Evolutionary conservation across 23 red algal species (phyloP).

Genomic region (Agarophyton chilense): DNA sequence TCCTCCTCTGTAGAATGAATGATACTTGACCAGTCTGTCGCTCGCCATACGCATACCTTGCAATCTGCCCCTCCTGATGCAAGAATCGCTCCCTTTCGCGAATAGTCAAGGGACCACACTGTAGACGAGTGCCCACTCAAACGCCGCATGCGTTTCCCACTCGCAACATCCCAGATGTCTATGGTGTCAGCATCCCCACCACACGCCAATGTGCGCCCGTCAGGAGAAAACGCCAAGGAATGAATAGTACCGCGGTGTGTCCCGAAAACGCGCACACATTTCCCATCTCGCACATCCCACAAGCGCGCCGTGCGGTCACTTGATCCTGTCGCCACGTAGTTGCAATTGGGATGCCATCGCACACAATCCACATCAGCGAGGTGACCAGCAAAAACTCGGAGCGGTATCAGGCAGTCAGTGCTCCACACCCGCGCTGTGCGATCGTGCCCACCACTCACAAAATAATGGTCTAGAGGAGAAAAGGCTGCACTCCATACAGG

Average conservation of each 20-base stretch:
- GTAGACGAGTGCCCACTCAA: constrained; percentile 65
- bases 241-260: constrained; percentile 63
- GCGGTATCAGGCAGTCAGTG: constrained; percentile 82
- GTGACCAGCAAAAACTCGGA: constrained; percentile 92
- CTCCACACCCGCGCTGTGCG: constrained; percentile 82
- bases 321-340: constrained; percentile 90
- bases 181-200: constrained; percentile 67
- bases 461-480: constrained; percentile 86
- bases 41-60: constrained; percentile 65
- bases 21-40: constrained; percentile 24
- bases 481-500: constrained; percentile 89
- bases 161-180: constrained; percentile 85
- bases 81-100: constrained; percentile 56
- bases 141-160: constrained; percentile 48
- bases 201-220: constrained; percentile 74
- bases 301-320: constrained; percentile 84
- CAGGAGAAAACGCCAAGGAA: constrained; percentile 77
- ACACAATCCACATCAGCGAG: constrained; percentile 92
- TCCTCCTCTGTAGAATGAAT: constrained; percentile 27
- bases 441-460: constrained; percentile 85
- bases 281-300: constrained; percentile 90
- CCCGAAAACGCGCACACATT: constrained; percentile 84
- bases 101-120: constrained; percentile 77
- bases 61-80: constrained; percentile 68
- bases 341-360: constrained; percentile 96